These are phyloP conservation scores for Phytophthora pistaciae DNA, from an alignment of 352 stramenopile genomes.

Conservation along the genomic window DNA sequence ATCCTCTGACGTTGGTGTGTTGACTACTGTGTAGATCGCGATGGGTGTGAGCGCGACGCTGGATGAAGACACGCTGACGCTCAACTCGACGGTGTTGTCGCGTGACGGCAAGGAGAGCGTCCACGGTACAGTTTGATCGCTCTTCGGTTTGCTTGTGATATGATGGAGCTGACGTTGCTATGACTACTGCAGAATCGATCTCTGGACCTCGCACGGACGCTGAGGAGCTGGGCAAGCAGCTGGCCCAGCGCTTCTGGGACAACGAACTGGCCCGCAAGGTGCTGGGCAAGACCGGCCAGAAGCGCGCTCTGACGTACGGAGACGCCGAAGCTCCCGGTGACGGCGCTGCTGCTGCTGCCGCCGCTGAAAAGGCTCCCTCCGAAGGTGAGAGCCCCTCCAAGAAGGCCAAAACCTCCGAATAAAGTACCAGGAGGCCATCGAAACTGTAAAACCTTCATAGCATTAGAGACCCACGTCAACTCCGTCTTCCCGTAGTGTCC, in stretches of 20 bases:
- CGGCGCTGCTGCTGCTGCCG: conserved; percentile 64
- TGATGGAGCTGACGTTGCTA: background rate
- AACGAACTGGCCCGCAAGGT: conserved; percentile 61
- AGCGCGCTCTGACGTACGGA: conserved; percentile 84
- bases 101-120: conserved; percentile 74
- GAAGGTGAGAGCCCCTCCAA: conserved; percentile 16
- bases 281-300: conserved; percentile 70
- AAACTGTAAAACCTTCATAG: background rate
- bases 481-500: background rate
- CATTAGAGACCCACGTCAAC: conserved; percentile 12
- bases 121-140: conserved; percentile 31
- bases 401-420: conserved; percentile 32
- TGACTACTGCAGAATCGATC: conserved; percentile 42
- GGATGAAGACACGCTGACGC: conserved; percentile 66
- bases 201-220: conserved; percentile 63
- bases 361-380: conserved; percentile 36
- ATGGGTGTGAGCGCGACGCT: conserved; percentile 85
- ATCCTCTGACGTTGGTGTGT: conserved; percentile 15
- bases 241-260: conserved; percentile 69
- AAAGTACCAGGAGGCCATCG: conserved; percentile 9
- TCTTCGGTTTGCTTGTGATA: background rate
- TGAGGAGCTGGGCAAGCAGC: conserved; percentile 68
- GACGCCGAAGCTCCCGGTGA: conserved; percentile 76
- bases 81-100: conserved; percentile 78
- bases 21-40: conserved; percentile 56